A percentile compares a stretch with the other conserved stretches of the same genome.
Conservation (phyloP, 2,329 filamentous ascomycete genomes). For the Pseudocercospora musae region DNA sequence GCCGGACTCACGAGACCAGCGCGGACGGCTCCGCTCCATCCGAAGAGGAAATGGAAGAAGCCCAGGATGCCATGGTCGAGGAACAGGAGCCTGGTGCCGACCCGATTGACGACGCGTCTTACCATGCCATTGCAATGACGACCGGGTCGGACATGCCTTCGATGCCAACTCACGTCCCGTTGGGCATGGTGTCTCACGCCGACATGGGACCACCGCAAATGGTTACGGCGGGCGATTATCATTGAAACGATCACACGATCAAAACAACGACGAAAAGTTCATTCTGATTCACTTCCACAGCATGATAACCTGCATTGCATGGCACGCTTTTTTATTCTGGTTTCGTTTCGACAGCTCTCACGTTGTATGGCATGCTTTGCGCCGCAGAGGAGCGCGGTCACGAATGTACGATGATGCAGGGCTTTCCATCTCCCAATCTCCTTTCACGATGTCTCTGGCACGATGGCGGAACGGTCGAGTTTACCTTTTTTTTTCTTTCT, state of each 20-base stretch:
- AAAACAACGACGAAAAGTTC: slow-evolving; percentile 6
- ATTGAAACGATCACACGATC: slow-evolving; percentile 16
- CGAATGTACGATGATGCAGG: slow-evolving; percentile 16
- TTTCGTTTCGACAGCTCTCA: slow-evolving; percentile 5
- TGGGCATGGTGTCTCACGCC: slow-evolving; percentile 33
- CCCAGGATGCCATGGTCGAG: slow-evolving; percentile 79
- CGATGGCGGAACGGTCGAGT: background rate
- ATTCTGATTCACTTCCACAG: slow-evolving; percentile 7
- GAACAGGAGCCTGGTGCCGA: slow-evolving; percentile 55
- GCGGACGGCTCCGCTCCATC: slow-evolving; percentile 62
- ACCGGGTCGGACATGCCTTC: slow-evolving; percentile 31
- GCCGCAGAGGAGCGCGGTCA: slow-evolving; percentile 15
- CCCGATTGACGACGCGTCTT: slow-evolving; percentile 23
- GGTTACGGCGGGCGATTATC: slow-evolving; percentile 46
- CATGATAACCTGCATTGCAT: slow-evolving; percentile 8
- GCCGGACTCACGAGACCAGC: slow-evolving; percentile 76
- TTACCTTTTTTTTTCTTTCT: background rate
- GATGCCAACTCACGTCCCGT: slow-evolving; percentile 37
- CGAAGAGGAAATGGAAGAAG: slow-evolving; percentile 84
- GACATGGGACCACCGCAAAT: slow-evolving; percentile 43
- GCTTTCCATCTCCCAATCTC: background rate
- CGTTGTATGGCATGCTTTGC: background rate
- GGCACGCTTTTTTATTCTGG: slow-evolving; percentile 12
- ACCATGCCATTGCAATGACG: slow-evolving; percentile 30
- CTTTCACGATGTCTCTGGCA: background rate